Evolutionary conservation across 305 asterid species (phyloP).

Genomic region (Caryopteris hybrid): DNA sequence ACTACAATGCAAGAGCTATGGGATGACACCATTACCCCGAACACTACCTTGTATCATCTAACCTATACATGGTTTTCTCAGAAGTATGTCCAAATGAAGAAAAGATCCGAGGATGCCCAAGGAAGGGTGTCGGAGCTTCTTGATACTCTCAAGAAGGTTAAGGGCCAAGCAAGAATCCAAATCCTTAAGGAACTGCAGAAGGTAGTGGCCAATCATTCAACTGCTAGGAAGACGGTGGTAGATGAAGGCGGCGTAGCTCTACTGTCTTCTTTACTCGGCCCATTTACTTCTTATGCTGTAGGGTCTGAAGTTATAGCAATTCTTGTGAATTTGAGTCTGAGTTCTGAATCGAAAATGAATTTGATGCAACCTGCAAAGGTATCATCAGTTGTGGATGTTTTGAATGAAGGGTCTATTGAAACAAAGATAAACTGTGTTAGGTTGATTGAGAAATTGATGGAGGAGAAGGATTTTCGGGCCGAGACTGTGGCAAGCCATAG

Average conservation of each 20-base stretch:
- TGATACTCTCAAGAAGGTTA: slow-evolving; percentile 38
- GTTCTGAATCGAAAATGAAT: slow-evolving; percentile 28
- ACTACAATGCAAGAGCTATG: slow-evolving; percentile 69
- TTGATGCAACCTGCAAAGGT: slow-evolving; percentile 60
- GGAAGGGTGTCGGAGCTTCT: slow-evolving; percentile 50
- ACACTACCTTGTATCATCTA: slow-evolving; percentile 43
- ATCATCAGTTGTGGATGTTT: slow-evolving; percentile 43
- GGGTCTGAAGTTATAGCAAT: slow-evolving; percentile 53
- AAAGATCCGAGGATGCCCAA: slow-evolving; percentile 46
- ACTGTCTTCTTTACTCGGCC: slow-evolving; percentile 53
- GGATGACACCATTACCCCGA: slow-evolving; percentile 54
- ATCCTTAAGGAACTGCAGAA: slow-evolving; percentile 46
- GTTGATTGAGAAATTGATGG: slow-evolving; percentile 41
- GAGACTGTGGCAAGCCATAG: slow-evolving; percentile 53
- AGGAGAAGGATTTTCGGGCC: slow-evolving; percentile 37
- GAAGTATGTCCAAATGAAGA: slow-evolving; percentile 53
- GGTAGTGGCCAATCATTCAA: slow-evolving; percentile 33
- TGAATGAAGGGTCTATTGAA: slow-evolving; percentile 51
- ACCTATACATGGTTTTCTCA: slow-evolving; percentile 53
- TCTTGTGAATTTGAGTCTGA: slow-evolving; percentile 41
- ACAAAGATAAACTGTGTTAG: slow-evolving; percentile 46
- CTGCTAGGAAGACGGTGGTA: slow-evolving; percentile 48
- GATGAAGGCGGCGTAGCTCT: slow-evolving; percentile 49
- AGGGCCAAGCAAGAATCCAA: slow-evolving; percentile 53
- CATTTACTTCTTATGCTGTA: slow-evolving; percentile 57